Base-by-base conservation (phyloP, 164 flowering plant species). In the Cinnamomum chago region DNA sequence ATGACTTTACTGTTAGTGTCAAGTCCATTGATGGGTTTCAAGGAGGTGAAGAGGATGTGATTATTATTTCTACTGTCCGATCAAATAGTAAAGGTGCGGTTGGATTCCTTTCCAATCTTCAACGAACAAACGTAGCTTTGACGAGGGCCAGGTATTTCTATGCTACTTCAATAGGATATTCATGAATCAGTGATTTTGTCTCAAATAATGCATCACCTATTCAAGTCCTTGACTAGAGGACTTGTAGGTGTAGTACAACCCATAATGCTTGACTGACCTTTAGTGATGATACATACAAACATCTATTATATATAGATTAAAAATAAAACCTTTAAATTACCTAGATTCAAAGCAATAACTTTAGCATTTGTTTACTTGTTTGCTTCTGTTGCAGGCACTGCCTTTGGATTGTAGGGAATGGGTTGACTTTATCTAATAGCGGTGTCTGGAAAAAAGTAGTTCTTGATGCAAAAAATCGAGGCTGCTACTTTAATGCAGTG, bases 71-170 rank as follows among this genome's bases (percentile, higher is more conserved):
- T 1, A 82, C 89, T 1, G 92, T 90, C 22, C 75, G 92, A 71
- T 83, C 85, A 24, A 88, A 88, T 74, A 27, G 28, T 0, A 65
- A 73, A 58, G 90, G 90, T 28, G 67, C 81, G 3, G 68, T 87
- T 73, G 94, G 90, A 14, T 88, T 90, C 72, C 64, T 87, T 3
- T 77, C 82, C 28, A 83, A 78, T 82, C 72, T 33, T 58, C 84
- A 82, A 58, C 82, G 90, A 76, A 79, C 90, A 40, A 90, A 88
- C 74, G 92, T 88, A 24, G 88, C 92, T 50, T 75, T 90, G 70
- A 90, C 92, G 58, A 80, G 94, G 77, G 93, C 95, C 2, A 87
- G 90, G 92, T 90, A 83, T 20, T 73, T 22, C 40, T n/a, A 75
- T 64, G 18, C 70, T 65, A 25, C 40, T 70, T 62, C 7, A 10